Conservation (phyloP, 2,329 filamentous ascomycete species). For the Colletotrichum sp. region DNA sequence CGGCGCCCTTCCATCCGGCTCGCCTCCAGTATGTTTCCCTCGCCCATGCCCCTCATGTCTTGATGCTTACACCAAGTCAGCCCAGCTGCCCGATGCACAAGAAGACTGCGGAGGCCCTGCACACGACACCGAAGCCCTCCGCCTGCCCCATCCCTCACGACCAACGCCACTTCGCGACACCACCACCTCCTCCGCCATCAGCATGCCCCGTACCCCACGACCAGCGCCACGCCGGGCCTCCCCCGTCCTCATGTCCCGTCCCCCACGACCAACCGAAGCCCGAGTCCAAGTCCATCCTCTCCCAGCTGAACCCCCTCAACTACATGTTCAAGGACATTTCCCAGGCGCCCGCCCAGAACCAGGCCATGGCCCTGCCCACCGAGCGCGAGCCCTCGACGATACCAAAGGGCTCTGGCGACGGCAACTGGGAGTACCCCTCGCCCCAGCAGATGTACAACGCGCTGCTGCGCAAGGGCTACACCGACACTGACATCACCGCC, state of each 20-base stretch:
- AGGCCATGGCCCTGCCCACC: conserved; percentile 77
- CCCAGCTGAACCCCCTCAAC: conserved; percentile 75
- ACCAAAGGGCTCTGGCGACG: conserved; percentile 78
- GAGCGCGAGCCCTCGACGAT: conserved; percentile 87
- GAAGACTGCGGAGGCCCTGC: conserved; percentile 54
- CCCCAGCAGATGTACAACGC: conserved; percentile 99
- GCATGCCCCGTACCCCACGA: conserved; percentile 36
- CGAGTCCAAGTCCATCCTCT: conserved; percentile 52
- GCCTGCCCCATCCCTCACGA: conserved; percentile 37
- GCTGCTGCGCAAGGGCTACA: conserved; percentile 93
- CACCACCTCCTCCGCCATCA: conserved; percentile 29
- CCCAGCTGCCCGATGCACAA: conserved; percentile 64
- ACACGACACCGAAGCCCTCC: conserved; percentile 32
- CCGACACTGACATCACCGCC: conserved; percentile 89
- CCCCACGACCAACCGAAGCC: conserved; percentile 40
- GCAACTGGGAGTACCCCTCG: conserved; percentile 97
- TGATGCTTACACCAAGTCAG: conserved; percentile 38
- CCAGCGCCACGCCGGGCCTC: conserved; percentile 23
- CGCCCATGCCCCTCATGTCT: background rate
- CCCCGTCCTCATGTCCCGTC: conserved; percentile 50
- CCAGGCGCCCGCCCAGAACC: conserved; percentile 76
- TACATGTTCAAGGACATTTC: conserved; percentile 93
- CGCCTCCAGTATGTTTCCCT: conserved; percentile 44
- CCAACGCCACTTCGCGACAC: conserved; percentile 14
- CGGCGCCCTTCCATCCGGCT: conserved; percentile 27